Conservation (phyloP, 805 yeast species). For the Nakazawaea anatomiae region DNA sequence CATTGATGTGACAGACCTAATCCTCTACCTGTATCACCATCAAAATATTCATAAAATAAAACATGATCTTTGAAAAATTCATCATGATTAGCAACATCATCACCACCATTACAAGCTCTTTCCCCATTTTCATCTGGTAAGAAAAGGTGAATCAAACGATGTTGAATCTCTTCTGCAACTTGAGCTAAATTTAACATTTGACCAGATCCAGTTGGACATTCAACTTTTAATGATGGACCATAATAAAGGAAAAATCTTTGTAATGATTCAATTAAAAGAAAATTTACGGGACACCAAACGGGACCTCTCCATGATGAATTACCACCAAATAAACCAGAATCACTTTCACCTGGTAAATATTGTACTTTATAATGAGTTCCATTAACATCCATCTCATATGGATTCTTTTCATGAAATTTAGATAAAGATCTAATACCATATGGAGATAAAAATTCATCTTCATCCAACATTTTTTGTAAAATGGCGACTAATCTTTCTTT, state of each 20-base stretch:
- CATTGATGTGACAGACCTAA: constrained; percentile 91
- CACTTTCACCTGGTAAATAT: constrained; percentile 84
- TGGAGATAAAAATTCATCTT: constrained; percentile 75
- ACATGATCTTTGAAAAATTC: constrained; percentile 68
- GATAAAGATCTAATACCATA: constrained; percentile 88
- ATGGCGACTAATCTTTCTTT: constrained; percentile 74
- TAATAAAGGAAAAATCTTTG: constrained; percentile 85
- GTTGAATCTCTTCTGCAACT: constrained; percentile 87
- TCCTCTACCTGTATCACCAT: constrained; percentile 93
- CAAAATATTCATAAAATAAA: constrained; percentile 83
- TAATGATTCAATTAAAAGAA: constrained; percentile 77
- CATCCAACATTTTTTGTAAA: constrained; percentile 76
- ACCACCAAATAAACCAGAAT: constrained; percentile 93
- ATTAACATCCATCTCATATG: constrained; percentile 77
- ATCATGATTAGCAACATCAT: constrained; percentile 47
- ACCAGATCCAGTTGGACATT: constrained; percentile 85
- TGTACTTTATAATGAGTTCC: constrained; percentile 66
- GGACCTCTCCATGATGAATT: constrained; percentile 98
- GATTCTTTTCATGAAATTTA: constrained; percentile 77
- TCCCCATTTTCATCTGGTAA: constrained; percentile 52
- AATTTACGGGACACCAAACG: constrained; percentile 92
- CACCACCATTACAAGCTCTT: constrained; percentile 77
- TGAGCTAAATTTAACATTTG: constrained; percentile 71
- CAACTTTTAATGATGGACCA: constrained; percentile 79
- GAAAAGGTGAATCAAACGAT: constrained; percentile 74